Conservation (phyloP, 768 basidiomycete genomes). For the Macrolepiota dolichaula region DNA sequence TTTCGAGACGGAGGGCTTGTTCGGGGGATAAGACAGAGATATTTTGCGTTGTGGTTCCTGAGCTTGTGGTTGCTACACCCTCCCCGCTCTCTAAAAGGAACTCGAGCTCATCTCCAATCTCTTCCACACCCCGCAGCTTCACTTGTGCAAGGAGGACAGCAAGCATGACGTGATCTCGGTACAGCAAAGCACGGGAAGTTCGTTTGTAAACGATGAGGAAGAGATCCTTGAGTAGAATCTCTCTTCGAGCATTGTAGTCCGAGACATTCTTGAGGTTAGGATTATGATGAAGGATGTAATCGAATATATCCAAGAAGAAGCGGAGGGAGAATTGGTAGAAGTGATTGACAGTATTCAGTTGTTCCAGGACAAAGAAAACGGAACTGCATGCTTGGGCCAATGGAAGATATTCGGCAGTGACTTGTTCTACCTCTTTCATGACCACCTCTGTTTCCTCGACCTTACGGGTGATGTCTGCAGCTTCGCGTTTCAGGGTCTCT, state of each 20-base stretch:
- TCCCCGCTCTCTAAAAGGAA: conserved; percentile 91
- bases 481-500: conserved; percentile 94
- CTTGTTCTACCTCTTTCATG: conserved; percentile 95
- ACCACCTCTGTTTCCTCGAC: conserved; percentile 95
- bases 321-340: conserved; percentile 98
- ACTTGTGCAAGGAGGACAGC: conserved; percentile 89
- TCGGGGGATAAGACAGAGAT: conserved; percentile 58
- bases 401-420: conserved; percentile 91
- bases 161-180: conserved; percentile 88
- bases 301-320: conserved; percentile 99
- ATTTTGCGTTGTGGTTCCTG: conserved; percentile 30
- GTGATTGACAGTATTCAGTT: conserved; percentile 90
- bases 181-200: conserved; percentile 85
- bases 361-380: conserved; percentile 95
- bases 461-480: conserved; percentile 92
- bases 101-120: conserved; percentile 82
- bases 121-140: conserved; percentile 76
- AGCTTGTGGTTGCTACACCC: conserved; percentile 39
- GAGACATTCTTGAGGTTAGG: conserved; percentile 80
- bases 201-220: conserved; percentile 87
- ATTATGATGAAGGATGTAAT: conserved; percentile 89
- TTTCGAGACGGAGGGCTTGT: conserved; percentile 65
- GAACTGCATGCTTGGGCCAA: conserved; percentile 95
- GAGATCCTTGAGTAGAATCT: conserved; percentile 81
- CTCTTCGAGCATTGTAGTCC: conserved; percentile 69